These are phyloP conservation scores for Hygrophoropsis aurantiaca DNA, from an alignment of 768 basidiomycete species.

Conservation along the genomic window DNA sequence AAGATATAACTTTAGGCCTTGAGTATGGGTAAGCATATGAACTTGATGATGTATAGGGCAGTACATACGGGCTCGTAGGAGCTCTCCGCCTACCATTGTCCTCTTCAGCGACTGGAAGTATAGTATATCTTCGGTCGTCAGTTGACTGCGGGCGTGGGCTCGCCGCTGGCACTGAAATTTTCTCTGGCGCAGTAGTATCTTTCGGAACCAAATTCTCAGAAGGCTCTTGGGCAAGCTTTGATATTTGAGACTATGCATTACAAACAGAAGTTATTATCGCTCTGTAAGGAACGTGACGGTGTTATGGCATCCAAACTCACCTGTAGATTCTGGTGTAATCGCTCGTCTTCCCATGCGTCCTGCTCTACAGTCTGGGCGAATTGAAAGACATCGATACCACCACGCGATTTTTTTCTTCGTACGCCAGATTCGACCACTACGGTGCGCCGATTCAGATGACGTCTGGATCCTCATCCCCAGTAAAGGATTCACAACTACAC, in stretches of 20 bases:
- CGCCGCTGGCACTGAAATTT: slow-evolving; percentile 7
- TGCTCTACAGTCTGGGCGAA: slow-evolving; percentile 79
- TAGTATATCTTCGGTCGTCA: slow-evolving; percentile 53
- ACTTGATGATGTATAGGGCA: not conserved
- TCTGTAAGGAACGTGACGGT: not conserved
- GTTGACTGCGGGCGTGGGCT: slow-evolving; percentile 24
- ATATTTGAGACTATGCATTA: slow-evolving; percentile 51
- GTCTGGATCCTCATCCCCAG: not conserved
- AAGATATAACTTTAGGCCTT: slow-evolving; percentile 58
- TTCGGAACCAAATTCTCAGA: slow-evolving; percentile 15
- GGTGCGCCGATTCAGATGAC: slow-evolving; percentile 7
- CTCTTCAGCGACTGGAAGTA: slow-evolving; percentile 37
- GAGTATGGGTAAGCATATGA: not conserved
- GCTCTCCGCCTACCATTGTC: slow-evolving; percentile 21
- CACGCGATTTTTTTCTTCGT: slow-evolving; percentile 62
- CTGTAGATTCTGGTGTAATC: slow-evolving; percentile 58
- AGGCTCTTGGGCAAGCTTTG: slow-evolving; percentile 47
- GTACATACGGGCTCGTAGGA: slow-evolving; percentile 44
- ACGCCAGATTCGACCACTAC: slow-evolving; percentile 63
- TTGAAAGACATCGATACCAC: slow-evolving; percentile 63
- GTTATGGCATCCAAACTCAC: slow-evolving; percentile 34
- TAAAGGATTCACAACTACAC: slow-evolving; percentile 27
- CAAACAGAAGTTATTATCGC: not conserved
- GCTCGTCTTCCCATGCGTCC: slow-evolving; percentile 64
- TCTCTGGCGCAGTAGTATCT: slow-evolving; percentile 14